Evolutionary conservation across 1,139 yeast species (phyloP).

Genomic region (Hyphopichia buzzinii): DNA sequence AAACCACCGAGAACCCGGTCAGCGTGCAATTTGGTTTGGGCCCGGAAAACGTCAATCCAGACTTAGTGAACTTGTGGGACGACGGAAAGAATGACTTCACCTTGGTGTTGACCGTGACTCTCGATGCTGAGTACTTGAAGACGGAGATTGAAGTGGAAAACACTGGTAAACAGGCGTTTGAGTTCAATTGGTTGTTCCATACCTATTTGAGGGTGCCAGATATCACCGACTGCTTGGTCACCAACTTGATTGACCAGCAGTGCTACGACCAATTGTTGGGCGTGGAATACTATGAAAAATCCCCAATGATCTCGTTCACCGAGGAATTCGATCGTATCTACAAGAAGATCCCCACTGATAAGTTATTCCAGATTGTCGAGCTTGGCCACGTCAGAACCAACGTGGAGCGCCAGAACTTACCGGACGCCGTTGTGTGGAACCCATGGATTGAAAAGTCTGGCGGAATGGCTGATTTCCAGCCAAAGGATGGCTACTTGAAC

Average conservation of each 20-base stretch:
- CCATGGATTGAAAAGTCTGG: constrained; percentile 86
- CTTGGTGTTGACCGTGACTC: constrained; percentile 63
- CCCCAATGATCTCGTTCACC: constrained; percentile 68
- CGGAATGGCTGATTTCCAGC: constrained; percentile 84
- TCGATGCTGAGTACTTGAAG: constrained; percentile 51
- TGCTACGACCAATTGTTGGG: constrained; percentile 74
- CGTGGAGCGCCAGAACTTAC: constrained; percentile 62
- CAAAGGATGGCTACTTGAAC: constrained; percentile 74
- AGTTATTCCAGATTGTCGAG: constrained; percentile 62
- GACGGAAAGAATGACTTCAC: constrained; percentile 66
- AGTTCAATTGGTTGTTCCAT: constrained; percentile 94
- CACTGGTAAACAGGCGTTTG: constrained; percentile 60
- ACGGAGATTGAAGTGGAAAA: constrained; percentile 77
- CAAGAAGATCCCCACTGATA: constrained; percentile 53
- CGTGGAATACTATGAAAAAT: constrained; percentile 63
- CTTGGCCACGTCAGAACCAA: constrained; percentile 69
- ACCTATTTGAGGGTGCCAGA: constrained; percentile 80
- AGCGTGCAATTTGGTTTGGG: constrained; percentile 87
- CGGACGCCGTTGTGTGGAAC: constrained; percentile 96
- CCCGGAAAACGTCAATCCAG: constrained; percentile 71
- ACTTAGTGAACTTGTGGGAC: constrained; percentile 57
- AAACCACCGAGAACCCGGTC: constrained; percentile 52
- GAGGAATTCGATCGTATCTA: constrained; percentile 87
- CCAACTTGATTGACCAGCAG: constrained; percentile 67
- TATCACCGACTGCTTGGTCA: constrained; percentile 71